These are phyloP conservation scores for Aspergillus funiculosus DNA, from an alignment of 495 filamentous ascomycete genomes.

Conservation along the genomic window DNA sequence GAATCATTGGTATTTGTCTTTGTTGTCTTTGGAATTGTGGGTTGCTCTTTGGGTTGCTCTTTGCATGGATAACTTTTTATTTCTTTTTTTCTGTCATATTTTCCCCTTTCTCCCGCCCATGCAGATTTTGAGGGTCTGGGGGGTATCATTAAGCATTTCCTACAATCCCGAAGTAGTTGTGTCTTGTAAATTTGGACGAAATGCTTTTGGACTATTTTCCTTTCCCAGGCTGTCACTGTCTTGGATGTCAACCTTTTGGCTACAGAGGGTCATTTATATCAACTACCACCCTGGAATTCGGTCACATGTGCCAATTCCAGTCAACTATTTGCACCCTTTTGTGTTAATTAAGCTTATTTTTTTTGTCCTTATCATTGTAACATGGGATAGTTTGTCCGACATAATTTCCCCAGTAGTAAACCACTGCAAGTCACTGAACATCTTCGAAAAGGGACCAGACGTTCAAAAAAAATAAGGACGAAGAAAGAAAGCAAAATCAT, in stretches of 20 bases:
- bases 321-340: not conserved
- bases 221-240: not conserved
- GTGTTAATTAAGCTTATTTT: not conserved
- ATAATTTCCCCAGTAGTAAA: not conserved
- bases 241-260: not conserved
- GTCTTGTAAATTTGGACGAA: no score
- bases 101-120: no score
- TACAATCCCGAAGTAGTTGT: not conserved
- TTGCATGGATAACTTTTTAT: slow-evolving; percentile 9
- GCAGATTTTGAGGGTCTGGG: no score
- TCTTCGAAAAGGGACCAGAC: no score
- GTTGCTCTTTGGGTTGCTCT: slow-evolving; percentile 1
- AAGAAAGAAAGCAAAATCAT: slow-evolving; percentile 27
- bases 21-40: slow-evolving; percentile 8
- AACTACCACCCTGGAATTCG: no score
- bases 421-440: no score
- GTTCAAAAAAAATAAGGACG: no score
- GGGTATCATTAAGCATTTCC: no score
- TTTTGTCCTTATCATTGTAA: slow-evolving; percentile 4
- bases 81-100: slow-evolving; percentile 1
- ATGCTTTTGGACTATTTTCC: no score
- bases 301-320: no score
- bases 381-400: slow-evolving; percentile 1
- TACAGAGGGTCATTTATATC: not conserved
- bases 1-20: slow-evolving; percentile 11